Percentiles rank a stretch among this genome's conserved stretches.
Evolutionary conservation across 2,329 filamentous ascomycete species (phyloP).

Genomic region (Exophiala aquamarina): DNA sequence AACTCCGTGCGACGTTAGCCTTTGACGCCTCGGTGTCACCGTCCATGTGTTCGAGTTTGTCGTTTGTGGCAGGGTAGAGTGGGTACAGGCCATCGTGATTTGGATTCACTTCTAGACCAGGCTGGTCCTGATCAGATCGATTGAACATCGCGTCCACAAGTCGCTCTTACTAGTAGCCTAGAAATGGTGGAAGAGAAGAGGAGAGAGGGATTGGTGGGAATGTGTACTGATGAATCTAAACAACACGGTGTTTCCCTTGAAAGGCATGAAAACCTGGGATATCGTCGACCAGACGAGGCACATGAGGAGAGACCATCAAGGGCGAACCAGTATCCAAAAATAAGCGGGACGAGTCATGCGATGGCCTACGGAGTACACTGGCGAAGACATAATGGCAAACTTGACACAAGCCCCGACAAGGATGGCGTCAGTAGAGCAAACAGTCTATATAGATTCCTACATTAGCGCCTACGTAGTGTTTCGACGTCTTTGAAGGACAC

Average conservation of each 20-base stretch:
- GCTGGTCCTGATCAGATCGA: background rate
- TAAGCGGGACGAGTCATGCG: background rate
- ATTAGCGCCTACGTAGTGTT: background rate
- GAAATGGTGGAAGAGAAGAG: background rate
- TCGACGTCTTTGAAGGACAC: background rate
- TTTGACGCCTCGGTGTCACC: conserved; percentile 1
- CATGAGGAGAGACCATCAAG: background rate
- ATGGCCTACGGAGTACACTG: no score
- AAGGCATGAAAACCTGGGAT: background rate
- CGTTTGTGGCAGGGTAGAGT: background rate
- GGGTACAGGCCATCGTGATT: background rate
- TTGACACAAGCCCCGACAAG: background rate
- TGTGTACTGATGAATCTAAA: background rate
- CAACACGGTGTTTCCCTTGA: background rate
- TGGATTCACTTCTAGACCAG: background rate
- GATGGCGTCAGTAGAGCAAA: background rate
- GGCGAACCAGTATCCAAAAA: background rate
- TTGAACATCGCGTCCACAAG: background rate
- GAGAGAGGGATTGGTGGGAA: background rate
- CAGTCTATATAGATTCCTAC: background rate
- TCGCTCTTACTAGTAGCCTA: background rate
- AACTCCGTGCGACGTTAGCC: background rate
- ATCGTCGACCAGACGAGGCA: background rate
- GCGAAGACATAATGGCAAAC: background rate
- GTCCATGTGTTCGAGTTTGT: background rate